These are phyloP conservation scores for Teunomyces gatunensis DNA, from an alignment of 805 yeast species.

Conservation along the genomic window DNA sequence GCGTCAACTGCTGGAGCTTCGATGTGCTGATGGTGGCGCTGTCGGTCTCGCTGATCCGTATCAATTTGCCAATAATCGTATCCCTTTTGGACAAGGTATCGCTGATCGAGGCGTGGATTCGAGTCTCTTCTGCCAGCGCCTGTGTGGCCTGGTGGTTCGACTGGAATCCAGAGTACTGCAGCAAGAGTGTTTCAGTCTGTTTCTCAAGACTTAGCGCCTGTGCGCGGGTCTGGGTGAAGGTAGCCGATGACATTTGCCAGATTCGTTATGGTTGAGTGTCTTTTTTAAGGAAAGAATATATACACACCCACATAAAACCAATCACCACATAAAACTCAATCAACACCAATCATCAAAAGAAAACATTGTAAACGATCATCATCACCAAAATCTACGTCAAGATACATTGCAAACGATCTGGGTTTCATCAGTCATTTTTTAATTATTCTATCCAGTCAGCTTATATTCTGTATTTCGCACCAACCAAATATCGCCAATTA, in stretches of 20 bases:
- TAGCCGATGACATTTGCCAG: conserved; percentile 26
- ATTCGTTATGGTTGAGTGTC: background rate
- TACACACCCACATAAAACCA: background rate
- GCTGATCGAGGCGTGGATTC: conserved; percentile 21
- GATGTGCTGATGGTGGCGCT: conserved; percentile 58
- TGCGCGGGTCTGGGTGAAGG: conserved; percentile 66
- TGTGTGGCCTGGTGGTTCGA: conserved; percentile 17
- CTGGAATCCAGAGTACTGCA: conserved; percentile 35
- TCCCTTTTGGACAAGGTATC: conserved; percentile 42
- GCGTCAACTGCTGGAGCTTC: conserved; percentile 73
- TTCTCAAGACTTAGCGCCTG: conserved; percentile 70
- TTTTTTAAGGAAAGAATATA: background rate
- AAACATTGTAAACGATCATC: too few relatives aligned
- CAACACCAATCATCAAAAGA: too few relatives aligned
- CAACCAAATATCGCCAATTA: background rate
- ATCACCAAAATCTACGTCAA: background rate
- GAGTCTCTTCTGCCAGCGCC: conserved; percentile 21
- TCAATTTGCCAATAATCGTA: conserved; percentile 49
- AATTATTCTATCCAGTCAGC: background rate
- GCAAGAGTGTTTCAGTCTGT: conserved; percentile 58
- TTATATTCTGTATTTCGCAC: background rate
- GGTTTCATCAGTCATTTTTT: too few relatives aligned
- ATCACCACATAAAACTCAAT: background rate
- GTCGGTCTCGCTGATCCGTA: conserved; percentile 55
- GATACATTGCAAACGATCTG: too few relatives aligned